Evolutionary conservation across 345 rosid genomes (phyloP).

Genomic region (Carallia pectinifolia): DNA sequence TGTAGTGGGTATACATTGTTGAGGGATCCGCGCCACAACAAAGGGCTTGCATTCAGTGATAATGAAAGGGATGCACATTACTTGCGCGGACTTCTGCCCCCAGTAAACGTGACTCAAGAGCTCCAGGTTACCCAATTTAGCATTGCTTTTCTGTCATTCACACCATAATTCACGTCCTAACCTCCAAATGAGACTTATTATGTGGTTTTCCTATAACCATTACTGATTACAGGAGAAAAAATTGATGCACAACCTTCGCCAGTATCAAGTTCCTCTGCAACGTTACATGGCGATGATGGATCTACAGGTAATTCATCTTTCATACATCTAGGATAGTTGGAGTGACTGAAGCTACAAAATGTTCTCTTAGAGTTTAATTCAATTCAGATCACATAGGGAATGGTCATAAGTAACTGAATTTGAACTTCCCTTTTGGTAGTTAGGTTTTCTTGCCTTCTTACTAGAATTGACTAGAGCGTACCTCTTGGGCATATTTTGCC

Average conservation of each 20-base stretch:
- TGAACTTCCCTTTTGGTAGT: neutral
- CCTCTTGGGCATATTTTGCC: neutral
- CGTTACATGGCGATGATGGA: conserved; percentile 93
- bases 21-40: conserved; percentile 88
- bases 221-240: conserved; percentile 54
- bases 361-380: neutral
- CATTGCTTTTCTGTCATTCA: neutral
- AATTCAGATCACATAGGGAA: neutral
- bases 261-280: conserved; percentile 79
- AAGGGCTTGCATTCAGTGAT: conserved; percentile 82
- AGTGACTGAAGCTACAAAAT: neutral
- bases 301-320: conserved; percentile 59
- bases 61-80: conserved; percentile 92
- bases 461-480: neutral
- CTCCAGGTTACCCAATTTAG: conserved; percentile 53
- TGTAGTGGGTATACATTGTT: conserved; percentile 77
- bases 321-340: neutral
- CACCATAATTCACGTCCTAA: neutral
- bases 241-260: conserved; percentile 75
- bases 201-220: conserved; percentile 7
- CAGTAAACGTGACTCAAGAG: conserved; percentile 62
- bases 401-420: neutral
- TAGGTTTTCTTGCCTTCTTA: neutral
- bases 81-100: conserved; percentile 92
- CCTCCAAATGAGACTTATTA: neutral